These are phyloP conservation scores for Discostella stelligeroides DNA, from an alignment of 108 stramenopile species.

Conservation along the genomic window DNA sequence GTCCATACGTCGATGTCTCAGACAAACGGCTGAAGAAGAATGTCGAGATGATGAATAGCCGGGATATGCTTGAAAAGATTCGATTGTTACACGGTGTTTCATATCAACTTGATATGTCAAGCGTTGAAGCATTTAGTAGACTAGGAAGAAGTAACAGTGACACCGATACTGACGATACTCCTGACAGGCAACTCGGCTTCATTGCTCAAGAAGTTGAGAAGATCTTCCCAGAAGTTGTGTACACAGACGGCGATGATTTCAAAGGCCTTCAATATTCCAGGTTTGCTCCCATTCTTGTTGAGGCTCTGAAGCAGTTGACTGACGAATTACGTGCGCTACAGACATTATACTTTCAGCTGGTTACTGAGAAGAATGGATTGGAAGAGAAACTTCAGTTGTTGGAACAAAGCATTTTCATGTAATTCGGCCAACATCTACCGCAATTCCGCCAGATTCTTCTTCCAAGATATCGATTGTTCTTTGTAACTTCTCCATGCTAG, in stretches of 20 bases:
- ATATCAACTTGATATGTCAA: slow-evolving; percentile 41
- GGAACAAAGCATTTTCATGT: slow-evolving; percentile 26
- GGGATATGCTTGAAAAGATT: slow-evolving; percentile 38
- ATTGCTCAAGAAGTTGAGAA: slow-evolving; percentile 64
- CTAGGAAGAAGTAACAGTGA: slow-evolving; percentile 16
- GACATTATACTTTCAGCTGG: slow-evolving; percentile 2
- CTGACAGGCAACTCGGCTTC: slow-evolving; percentile 51
- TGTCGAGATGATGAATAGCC: slow-evolving; percentile 32
- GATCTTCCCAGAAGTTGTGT: slow-evolving; percentile 59
- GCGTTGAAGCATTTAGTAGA: slow-evolving; percentile 13
- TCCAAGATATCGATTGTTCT: slow-evolving; percentile 43
- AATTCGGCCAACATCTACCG: too few relatives aligned
- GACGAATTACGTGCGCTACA: slow-evolving; percentile 27
- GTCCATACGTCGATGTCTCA: slow-evolving; percentile 64
- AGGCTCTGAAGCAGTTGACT: slow-evolving; percentile 45
- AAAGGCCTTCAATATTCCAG: slow-evolving; percentile 49
- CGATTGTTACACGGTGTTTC: slow-evolving; percentile 47
- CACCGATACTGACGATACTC: not conserved
- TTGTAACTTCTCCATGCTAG: slow-evolving; percentile 43
- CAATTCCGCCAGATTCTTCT: slow-evolving; percentile 37
- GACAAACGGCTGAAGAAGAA: slow-evolving; percentile 59
- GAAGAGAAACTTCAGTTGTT: not conserved
- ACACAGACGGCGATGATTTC: slow-evolving; percentile 40
- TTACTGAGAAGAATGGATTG: slow-evolving; percentile 1
- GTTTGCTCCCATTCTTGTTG: slow-evolving; percentile 44